Percentiles rank a stretch among this genome's conserved stretches.
Conservation (phyloP, 192 early-diverging fungal species). For the Nowakowskiella sp. region DNA sequence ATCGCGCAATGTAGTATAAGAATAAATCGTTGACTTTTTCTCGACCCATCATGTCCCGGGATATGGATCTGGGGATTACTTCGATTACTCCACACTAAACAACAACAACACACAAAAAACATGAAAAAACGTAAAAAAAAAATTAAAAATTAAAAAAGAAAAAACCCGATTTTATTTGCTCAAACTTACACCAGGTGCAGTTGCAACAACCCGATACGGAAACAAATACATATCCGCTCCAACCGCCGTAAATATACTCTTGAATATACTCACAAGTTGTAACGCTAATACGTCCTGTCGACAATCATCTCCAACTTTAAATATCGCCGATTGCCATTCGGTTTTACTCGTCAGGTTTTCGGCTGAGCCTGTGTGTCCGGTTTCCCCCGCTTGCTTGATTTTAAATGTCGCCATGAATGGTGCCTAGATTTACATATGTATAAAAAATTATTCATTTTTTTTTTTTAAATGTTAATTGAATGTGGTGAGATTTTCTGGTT, state of each 20-base stretch:
- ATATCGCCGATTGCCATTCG: conserved; percentile 83
- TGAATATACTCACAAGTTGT: conserved; percentile 96
- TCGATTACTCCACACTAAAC: conserved; percentile 96
- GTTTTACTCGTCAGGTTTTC: conserved; percentile 24
- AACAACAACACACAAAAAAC: conserved; percentile 11
- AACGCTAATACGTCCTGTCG: conserved; percentile 96
- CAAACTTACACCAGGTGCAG: conserved; percentile 70
- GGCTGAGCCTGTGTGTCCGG: conserved; percentile 45
- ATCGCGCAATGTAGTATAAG: conserved; percentile 72
- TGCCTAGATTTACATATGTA: conserved; percentile 38
- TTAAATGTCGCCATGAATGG: conserved; percentile 99
- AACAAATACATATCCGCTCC: conserved; percentile 93
- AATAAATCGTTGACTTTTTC: conserved; percentile 85
- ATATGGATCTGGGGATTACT: conserved; percentile 93
- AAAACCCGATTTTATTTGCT: neutral
- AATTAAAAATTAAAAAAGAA: conserved; percentile 6
- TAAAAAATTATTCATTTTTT: conserved; percentile 3
- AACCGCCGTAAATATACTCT: conserved; percentile 83
- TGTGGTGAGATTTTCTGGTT: neutral
- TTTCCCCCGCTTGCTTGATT: conserved; percentile 52
- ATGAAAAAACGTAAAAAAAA: conserved; percentile 3
- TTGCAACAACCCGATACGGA: conserved; percentile 96
- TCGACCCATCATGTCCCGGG: conserved; percentile 93
- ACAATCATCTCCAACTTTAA: conserved; percentile 99
- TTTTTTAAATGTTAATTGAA: conserved; percentile 9